phyloP scores from a whole-genome alignment of 228 moss, liverwort and hornwort genomes.

The Sphagnum magellanicum region DNA sequence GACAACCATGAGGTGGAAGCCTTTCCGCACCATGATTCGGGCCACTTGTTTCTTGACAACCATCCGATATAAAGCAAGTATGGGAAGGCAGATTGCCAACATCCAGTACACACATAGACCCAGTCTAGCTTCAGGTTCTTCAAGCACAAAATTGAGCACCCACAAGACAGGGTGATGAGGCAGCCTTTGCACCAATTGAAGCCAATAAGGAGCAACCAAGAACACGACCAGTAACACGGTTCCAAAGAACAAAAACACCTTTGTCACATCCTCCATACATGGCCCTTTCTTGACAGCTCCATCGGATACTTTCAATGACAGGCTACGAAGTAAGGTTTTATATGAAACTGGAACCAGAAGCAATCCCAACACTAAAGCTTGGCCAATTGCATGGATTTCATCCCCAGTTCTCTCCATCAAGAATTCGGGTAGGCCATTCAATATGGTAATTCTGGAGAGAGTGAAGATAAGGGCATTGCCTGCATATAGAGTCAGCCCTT shows the following conservation, averaged over 20 bases:
- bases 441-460: slow-evolving; percentile 20
- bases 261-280: slow-evolving; percentile 21
- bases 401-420: slow-evolving; percentile 18
- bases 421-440: slow-evolving; percentile 11
- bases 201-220: slow-evolving; percentile 54
- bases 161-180: slow-evolving; percentile 58
- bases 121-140: slow-evolving; percentile 49
- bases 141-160: slow-evolving; percentile 45
- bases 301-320: slow-evolving; percentile 24
- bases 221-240: slow-evolving; percentile 46
- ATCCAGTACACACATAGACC: slow-evolving; percentile 67
- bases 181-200: slow-evolving; percentile 32
- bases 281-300: slow-evolving; percentile 21
- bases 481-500: slow-evolving; percentile 69
- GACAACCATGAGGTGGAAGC: slow-evolving; percentile 77
- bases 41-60: slow-evolving; percentile 48
- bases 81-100: slow-evolving; percentile 37
- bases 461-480: slow-evolving; percentile 43
- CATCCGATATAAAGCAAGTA: slow-evolving; percentile 52
- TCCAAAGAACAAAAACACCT: slow-evolving; percentile 51
- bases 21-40: slow-evolving; percentile 76
- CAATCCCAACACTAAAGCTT: slow-evolving; percentile 65
- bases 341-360: slow-evolving; percentile 59
- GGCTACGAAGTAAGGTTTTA: slow-evolving; percentile 24
- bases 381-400: slow-evolving; percentile 44